Evolutionary conservation across 257 asterid species (phyloP).

Genomic region (Solanum medicagineum): DNA sequence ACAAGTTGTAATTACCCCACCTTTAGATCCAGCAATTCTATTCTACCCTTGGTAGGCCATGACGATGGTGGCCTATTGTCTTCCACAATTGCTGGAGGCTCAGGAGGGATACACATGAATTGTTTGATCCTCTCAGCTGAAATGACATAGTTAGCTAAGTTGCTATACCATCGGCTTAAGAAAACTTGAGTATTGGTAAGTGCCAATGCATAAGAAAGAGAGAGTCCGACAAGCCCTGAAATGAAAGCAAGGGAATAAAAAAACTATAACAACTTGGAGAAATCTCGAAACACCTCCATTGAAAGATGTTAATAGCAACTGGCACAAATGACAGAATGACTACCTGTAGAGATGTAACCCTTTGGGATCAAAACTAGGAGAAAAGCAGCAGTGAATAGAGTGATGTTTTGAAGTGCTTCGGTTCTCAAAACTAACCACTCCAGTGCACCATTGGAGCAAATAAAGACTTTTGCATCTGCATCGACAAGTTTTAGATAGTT

Average conservation of each 20-base stretch:
- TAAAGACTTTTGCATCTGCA: conserved; percentile 57
- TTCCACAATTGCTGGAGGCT: conserved; percentile 52
- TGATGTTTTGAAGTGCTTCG: conserved; percentile 59
- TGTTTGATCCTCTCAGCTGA: conserved; percentile 74
- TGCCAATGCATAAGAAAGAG: conserved; percentile 65
- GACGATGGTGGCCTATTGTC: conserved; percentile 40
- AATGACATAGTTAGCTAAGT: conserved; percentile 42
- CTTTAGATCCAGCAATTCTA: conserved; percentile 49
- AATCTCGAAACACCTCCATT: background rate
- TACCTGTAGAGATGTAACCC: conserved; percentile 50
- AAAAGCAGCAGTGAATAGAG: conserved; percentile 48
- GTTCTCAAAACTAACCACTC: conserved; percentile 73
- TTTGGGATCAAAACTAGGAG: conserved; percentile 37
- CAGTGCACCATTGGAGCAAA: conserved; percentile 43
- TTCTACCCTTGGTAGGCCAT: conserved; percentile 64
- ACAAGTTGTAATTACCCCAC: conserved; percentile 8
- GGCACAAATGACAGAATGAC: background rate
- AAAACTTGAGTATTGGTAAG: conserved; percentile 47
- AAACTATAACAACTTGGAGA: background rate
- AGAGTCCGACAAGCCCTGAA: conserved; percentile 68
- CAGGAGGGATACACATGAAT: conserved; percentile 54
- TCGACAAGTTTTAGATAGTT: conserved; percentile 53
- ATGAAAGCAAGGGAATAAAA: background rate
- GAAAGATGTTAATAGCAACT: background rate
- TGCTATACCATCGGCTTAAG: conserved; percentile 49